These are phyloP conservation scores for Carallia pectinifolia DNA, from an alignment of 345 rosid genomes.

Conservation along the genomic window DNA sequence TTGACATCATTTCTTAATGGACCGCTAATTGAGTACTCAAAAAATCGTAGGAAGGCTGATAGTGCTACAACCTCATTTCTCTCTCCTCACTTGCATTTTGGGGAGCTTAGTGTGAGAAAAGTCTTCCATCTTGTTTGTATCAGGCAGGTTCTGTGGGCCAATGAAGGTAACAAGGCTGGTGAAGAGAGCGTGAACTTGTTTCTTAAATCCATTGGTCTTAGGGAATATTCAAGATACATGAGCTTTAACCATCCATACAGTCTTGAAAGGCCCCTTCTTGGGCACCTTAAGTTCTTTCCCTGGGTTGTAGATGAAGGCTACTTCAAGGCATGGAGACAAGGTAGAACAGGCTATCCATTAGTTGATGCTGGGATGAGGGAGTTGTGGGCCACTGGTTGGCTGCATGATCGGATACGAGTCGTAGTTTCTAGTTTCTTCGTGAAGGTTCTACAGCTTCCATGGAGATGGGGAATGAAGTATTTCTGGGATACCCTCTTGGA, in stretches of 20 bases:
- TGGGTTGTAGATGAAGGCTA: conserved; percentile 84
- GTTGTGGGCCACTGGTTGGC: conserved; percentile 98
- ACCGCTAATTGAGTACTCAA: conserved; percentile 78
- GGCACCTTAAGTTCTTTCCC: conserved; percentile 90
- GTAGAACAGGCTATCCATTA: conserved; percentile 93
- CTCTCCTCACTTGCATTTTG: conserved; percentile 95
- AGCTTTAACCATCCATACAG: conserved; percentile 94
- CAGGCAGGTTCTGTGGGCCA: conserved; percentile 91
- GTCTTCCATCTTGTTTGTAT: conserved; percentile 89
- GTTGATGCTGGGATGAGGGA: conserved; percentile 99
- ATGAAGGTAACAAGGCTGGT: conserved; percentile 91
- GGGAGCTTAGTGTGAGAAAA: conserved; percentile 96
- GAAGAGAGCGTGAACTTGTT: conserved; percentile 91
- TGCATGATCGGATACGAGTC: conserved; percentile 92
- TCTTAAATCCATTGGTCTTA: conserved; percentile 90
- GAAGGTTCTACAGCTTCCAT: conserved; percentile 91
- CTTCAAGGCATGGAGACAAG: conserved; percentile 99
- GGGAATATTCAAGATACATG: conserved; percentile 91
- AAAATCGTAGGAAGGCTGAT: conserved; percentile 89
- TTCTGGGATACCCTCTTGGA: conserved; percentile 98
- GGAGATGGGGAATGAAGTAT: conserved; percentile 99
- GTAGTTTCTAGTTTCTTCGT: conserved; percentile 98
- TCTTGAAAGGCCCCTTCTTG: conserved; percentile 91
- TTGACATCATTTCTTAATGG: conserved; percentile 84
- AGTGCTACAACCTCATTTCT: conserved; percentile 96